Percentiles rank a stretch among this genome's conserved stretches.
phyloP scores from a whole-genome alignment of 768 basidiomycete species.

The Trametes cinnabarina region DNA sequence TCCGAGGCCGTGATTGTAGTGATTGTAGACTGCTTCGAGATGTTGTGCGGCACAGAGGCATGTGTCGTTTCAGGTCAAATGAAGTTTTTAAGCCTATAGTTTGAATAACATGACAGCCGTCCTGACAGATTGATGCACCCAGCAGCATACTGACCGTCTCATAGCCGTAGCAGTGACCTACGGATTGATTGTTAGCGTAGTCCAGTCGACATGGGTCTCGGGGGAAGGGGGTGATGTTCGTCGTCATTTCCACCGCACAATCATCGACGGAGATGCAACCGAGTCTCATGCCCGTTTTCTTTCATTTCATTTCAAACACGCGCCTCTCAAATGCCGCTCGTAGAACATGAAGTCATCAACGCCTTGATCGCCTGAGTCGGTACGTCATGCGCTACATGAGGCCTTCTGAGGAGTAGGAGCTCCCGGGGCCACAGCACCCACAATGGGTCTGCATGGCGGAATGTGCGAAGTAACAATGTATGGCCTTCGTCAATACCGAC shows the following conservation, averaged over 20 bases:
- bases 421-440: neutral
- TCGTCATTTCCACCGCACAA: conserved; percentile 6
- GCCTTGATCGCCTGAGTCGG: neutral
- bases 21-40: neutral
- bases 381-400: neutral
- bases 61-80: neutral
- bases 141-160: no score
- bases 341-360: neutral
- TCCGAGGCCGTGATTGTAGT: no score
- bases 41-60: neutral
- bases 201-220: no score
- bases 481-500: neutral
- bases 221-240: no score
- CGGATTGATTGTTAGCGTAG: no score
- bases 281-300: neutral
- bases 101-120: neutral
- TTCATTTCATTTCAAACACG: neutral
- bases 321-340: neutral
- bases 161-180: no score
- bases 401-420: neutral
- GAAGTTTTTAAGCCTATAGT: neutral
- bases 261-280: neutral
- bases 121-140: no score
- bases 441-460: neutral
- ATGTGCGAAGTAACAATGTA: neutral